Evolutionary conservation across 306 rosid species (phyloP).

Genomic region (Vigna trinervia): DNA sequence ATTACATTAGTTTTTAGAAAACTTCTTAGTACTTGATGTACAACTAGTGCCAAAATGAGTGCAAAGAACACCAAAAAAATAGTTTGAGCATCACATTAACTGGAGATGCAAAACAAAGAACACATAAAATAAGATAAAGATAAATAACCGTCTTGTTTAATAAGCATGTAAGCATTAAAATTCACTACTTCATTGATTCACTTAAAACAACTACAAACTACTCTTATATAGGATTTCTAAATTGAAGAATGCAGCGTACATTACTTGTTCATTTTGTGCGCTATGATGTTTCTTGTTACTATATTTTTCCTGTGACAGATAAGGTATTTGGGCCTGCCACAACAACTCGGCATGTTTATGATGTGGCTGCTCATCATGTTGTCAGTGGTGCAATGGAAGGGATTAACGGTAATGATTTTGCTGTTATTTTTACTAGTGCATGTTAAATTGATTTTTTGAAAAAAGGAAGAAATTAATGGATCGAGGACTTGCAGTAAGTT

Average conservation of each 20-base stretch:
- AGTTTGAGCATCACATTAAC: too few relatives aligned
- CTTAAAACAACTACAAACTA: too few relatives aligned
- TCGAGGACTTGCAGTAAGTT: not conserved
- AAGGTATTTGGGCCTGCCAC: constrained; percentile 92
- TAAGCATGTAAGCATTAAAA: too few relatives aligned
- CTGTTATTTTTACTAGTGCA: constrained; percentile 1
- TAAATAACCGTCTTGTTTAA: too few relatives aligned
- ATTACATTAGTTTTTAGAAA: too few relatives aligned
- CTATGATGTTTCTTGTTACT: constrained; percentile 1
- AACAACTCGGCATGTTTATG: constrained; percentile 91
- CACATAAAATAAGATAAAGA: too few relatives aligned
- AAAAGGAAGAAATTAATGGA: constrained; percentile 22
- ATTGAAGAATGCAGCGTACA: constrained; percentile 28
- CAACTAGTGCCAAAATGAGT: too few relatives aligned
- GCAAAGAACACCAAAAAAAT: too few relatives aligned
- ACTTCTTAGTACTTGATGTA: too few relatives aligned
- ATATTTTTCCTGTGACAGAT: constrained; percentile 41
- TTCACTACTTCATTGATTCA: too few relatives aligned
- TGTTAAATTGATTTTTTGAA: not conserved
- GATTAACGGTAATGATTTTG: constrained; percentile 65
- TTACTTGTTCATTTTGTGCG: constrained; percentile 2
- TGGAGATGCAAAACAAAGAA: too few relatives aligned
- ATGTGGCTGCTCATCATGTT: constrained; percentile 88
- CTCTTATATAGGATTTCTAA: not conserved
- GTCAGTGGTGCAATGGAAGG: constrained; percentile 91